Evolutionary conservation across 306 rosid genomes (phyloP).

Genomic region (Clitoria ternatea): DNA sequence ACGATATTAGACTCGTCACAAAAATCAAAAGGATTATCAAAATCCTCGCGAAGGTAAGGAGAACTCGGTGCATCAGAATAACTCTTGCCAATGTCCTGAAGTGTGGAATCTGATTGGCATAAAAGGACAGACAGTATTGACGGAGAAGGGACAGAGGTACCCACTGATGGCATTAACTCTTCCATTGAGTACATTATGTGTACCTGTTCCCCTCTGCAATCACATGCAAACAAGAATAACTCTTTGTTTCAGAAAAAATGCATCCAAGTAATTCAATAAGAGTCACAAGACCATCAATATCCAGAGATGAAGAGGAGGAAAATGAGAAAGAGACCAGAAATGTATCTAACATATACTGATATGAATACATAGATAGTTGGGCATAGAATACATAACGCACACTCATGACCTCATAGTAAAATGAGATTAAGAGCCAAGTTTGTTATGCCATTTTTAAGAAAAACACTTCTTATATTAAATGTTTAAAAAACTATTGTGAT

Average conservation of each 20-base stretch:
- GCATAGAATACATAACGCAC: conserved; percentile 4
- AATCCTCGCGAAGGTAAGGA: conserved; percentile 62
- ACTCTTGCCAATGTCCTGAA: conserved; percentile 62
- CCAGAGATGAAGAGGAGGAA: conserved; percentile 3
- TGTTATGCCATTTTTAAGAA: background rate
- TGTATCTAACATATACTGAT: background rate
- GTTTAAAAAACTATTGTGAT: background rate
- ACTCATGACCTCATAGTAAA: background rate
- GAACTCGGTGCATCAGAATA: conserved; percentile 63
- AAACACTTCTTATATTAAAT: background rate
- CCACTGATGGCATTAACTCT: conserved; percentile 91
- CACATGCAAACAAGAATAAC: conserved; percentile 29
- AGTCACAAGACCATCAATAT: background rate
- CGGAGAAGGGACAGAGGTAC: conserved; percentile 90
- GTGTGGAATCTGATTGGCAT: conserved; percentile 75
- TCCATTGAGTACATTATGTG: conserved; percentile 81
- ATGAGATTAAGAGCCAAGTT: background rate
- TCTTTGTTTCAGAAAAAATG: conserved; percentile 11
- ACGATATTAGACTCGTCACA: conserved; percentile 47
- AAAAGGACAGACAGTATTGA: conserved; percentile 61
- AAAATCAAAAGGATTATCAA: conserved; percentile 83
- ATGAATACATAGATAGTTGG: conserved; percentile 13
- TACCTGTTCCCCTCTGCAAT: conserved; percentile 79
- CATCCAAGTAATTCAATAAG: conserved; percentile 11
- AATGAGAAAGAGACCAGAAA: background rate